These are phyloP conservation scores for Neoboletus magnificus DNA, from an alignment of 768 basidiomycete genomes.

Conservation along the genomic window DNA sequence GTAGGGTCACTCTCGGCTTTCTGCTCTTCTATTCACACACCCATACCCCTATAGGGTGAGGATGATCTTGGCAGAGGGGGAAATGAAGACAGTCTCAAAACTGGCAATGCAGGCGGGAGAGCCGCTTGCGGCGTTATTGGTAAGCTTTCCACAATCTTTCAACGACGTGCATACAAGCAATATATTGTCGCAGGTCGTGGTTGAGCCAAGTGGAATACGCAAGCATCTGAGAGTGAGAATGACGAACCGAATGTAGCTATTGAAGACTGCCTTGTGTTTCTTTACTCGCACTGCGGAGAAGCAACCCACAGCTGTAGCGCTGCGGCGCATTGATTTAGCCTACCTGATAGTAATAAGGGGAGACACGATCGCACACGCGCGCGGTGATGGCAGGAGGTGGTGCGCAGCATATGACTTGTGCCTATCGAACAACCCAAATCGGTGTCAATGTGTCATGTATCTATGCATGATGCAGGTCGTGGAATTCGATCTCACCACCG, in stretches of 20 bases:
- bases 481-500: neutral
- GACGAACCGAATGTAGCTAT: constrained; percentile 6
- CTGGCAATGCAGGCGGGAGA: constrained; percentile 73
- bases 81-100: constrained; percentile 67
- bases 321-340: neutral
- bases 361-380: neutral
- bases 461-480: neutral
- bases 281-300: constrained; percentile 13
- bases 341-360: neutral
- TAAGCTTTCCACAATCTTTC: constrained; percentile 22
- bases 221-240: neutral
- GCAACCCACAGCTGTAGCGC: neutral
- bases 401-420: neutral
- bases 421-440: neutral
- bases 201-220: constrained; percentile 6
- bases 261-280: constrained; percentile 7
- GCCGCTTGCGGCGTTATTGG: constrained; percentile 85
- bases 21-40: constrained; percentile 6
- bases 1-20: constrained; percentile 32
- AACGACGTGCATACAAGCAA: neutral
- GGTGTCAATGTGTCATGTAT: neutral
- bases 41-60: constrained; percentile 45
- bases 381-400: neutral
- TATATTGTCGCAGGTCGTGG: constrained; percentile 15
- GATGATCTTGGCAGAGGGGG: constrained; percentile 78